Evolutionary conservation across 169 alveolate genomes (phyloP), one percentile per base, ranked within the genome.

Genomic region (Plasmodium coatneyi): DNA sequence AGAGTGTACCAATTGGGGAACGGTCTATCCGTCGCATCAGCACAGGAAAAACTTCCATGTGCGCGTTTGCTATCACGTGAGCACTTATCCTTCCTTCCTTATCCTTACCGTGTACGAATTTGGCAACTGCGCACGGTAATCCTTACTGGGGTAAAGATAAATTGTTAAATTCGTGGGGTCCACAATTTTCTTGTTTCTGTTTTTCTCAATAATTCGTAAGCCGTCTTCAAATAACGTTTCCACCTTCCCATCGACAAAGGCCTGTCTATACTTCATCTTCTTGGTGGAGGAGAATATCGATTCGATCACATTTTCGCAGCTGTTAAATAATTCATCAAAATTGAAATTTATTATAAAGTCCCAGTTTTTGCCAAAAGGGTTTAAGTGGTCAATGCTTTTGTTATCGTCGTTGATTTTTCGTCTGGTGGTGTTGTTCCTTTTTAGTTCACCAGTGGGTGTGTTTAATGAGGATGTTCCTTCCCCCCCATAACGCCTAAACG

Each of bases 191-290:
- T 91, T 91, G 66, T 91, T 91, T 81, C 60, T 91, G 43, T 91
- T 91, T 91, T 91, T 91, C 60, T 91, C 95, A 81, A 91, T 91
- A 25, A 91, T 80, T 91, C 83, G 81, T 81, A 91, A 28, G 22
- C 95, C 95, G 71, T 91, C 95, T 28, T 91, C 95, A 71, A 91
- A 91, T 91, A 91, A 72, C 16, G 95, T 91, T 71, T 91, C 95
- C 49, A 91, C 92, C 84, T 91, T 91, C 28, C 95, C 95, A 71
- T 91, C 95, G 25, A 91, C 66, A 78, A 91, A 91, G 5, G 95
- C 95, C 41, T 91, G 92, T 80, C 92, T 91, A 91, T 91, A 91
- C 81, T 91, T 91, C 83, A 91, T 80, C 82, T 76, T 91, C 78
- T 91, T 80, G 6, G 95, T 80, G 16, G 92, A 56, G 3, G 95